These are phyloP conservation scores for Psilocybe sp. DNA, from an alignment of 768 basidiomycete species.

Conservation along the genomic window DNA sequence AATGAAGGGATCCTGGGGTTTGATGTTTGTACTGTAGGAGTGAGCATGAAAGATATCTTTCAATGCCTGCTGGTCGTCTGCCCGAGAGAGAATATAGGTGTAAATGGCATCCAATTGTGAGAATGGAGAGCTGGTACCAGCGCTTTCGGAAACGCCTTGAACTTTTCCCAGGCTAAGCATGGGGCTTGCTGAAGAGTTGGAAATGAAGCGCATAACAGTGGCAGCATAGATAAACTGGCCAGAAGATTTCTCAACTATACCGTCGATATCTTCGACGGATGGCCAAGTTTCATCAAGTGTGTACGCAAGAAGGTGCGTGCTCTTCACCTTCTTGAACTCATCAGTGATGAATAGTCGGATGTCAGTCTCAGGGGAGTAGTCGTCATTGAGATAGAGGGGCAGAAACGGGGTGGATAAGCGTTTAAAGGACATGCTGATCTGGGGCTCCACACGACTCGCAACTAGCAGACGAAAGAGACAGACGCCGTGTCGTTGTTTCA, in stretches of 20 bases:
- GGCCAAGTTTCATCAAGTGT: neutral
- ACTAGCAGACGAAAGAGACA: neutral
- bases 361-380: neutral
- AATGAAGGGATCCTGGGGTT: too few species aligned
- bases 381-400: too few species aligned
- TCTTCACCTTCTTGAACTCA: neutral
- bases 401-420: neutral
- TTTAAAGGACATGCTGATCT: neutral
- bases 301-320: neutral
- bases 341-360: neutral
- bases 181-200: neutral
- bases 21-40: too few species aligned
- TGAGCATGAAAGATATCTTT: too few species aligned
- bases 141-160: too few species aligned
- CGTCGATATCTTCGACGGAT: neutral
- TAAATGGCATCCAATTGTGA: too few species aligned
- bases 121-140: too few species aligned
- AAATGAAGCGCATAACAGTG: constrained; percentile 5
- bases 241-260: neutral
- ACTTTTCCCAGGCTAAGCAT: too few species aligned
- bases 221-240: constrained; percentile 7
- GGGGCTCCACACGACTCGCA: neutral
- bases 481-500: neutral
- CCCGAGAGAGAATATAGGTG: too few species aligned
- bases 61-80: too few species aligned